These are phyloP conservation scores for Debaryomyces robertsiae DNA, from an alignment of 1,139 yeast species.

Conservation along the genomic window DNA sequence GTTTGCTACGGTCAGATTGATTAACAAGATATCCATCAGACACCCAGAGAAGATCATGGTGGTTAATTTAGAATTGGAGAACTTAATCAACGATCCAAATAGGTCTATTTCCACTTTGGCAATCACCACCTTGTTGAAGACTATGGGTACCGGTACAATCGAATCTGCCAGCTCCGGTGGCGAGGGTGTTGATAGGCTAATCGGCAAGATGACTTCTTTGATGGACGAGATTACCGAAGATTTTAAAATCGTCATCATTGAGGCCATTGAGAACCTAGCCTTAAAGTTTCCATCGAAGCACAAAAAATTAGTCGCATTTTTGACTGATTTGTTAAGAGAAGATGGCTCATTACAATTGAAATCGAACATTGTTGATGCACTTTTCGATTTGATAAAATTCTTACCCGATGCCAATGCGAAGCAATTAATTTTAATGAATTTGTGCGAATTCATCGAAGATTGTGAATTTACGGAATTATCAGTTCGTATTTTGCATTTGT, in stretches of 20 bases:
- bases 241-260: conserved; percentile 90
- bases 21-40: conserved; percentile 80
- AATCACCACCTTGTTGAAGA: conserved; percentile 90
- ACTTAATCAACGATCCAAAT: conserved; percentile 82
- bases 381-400: conserved; percentile 83
- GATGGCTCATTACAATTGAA: conserved; percentile 89
- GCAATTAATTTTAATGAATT: conserved; percentile 79
- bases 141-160: conserved; percentile 74
- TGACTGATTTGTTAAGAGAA: conserved; percentile 83
- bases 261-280: conserved; percentile 90
- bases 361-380: conserved; percentile 86
- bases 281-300: conserved; percentile 92
- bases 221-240: conserved; percentile 96
- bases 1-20: conserved; percentile 89
- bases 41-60: conserved; percentile 78
- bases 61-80: conserved; percentile 77
- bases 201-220: conserved; percentile 82
- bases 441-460: conserved; percentile 97
- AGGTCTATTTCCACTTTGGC: conserved; percentile 98
- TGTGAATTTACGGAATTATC: conserved; percentile 94
- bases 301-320: conserved; percentile 76
- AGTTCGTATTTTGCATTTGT: conserved; percentile 84
- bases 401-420: conserved; percentile 76
- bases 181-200: conserved; percentile 85
- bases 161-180: conserved; percentile 34